A percentile compares a stretch with the other conserved stretches of the same genome.
Evolutionary conservation across 1,139 yeast species (phyloP).

Genomic region (Yamadazyma mexicana): DNA sequence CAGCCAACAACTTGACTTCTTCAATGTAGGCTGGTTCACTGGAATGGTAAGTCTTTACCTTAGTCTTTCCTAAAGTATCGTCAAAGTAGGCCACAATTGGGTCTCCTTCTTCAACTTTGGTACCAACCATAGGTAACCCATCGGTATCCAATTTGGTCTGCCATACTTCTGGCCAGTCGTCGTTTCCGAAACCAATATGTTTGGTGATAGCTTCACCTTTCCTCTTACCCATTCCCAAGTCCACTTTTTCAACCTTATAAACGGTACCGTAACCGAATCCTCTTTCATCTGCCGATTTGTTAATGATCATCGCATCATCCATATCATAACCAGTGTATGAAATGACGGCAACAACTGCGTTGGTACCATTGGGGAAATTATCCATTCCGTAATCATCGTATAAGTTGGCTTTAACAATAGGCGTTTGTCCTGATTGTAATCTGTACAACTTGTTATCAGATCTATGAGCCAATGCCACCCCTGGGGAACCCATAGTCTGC

Average conservation of each 20-base stretch:
- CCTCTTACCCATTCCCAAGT: constrained; percentile 73
- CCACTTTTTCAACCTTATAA: constrained; percentile 90
- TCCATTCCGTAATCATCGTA: constrained; percentile 98
- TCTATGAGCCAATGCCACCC: constrained; percentile 89
- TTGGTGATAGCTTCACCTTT: constrained; percentile 94
- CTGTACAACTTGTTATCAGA: constrained; percentile 94
- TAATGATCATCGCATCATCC: constrained; percentile 99
- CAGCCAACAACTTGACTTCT: constrained; percentile 90
- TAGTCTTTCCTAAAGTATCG: constrained; percentile 88
- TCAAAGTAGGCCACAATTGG: constrained; percentile 93
- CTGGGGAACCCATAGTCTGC: constrained; percentile 99
- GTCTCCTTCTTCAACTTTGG: constrained; percentile 89
- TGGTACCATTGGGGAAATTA: constrained; percentile 97
- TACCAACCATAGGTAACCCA: constrained; percentile 91
- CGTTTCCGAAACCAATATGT: constrained; percentile 92
- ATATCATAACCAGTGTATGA: constrained; percentile 99
- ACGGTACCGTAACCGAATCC: constrained; percentile 98
- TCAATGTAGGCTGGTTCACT: constrained; percentile 94
- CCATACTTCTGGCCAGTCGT: constrained; percentile 92
- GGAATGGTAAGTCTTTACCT: constrained; percentile 89
- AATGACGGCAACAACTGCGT: constrained; percentile 98
- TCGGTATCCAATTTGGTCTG: constrained; percentile 83
- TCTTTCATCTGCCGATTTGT: constrained; percentile 95
- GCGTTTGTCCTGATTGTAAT: constrained; percentile 94
- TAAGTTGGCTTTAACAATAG: constrained; percentile 89